phyloP scores from a whole-genome alignment of 371 early-diverging fungal genomes.

The Rhizomucor miehei region DNA sequence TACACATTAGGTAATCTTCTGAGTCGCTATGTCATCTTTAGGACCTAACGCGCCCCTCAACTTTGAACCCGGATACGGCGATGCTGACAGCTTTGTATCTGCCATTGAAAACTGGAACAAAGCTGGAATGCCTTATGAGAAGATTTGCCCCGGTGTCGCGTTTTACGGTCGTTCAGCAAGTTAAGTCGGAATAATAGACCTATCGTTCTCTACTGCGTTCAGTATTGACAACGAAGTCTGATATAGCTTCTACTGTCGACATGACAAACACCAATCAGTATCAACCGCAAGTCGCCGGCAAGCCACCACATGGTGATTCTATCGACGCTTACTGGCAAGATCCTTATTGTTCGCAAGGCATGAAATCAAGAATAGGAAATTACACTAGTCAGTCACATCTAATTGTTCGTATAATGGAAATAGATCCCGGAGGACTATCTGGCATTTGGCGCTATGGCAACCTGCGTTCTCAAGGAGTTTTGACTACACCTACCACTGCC shows the following conservation, averaged over 20 bases:
- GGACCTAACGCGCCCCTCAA: conserved; percentile 59
- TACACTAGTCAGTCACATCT: too few species aligned
- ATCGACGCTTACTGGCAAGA: conserved; percentile 22
- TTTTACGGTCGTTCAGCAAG: conserved; percentile 64
- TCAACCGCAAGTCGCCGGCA: conserved; percentile 24
- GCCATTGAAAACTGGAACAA: conserved; percentile 51
- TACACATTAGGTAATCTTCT: too few species aligned
- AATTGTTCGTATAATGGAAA: not conserved
- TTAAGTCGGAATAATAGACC: too few species aligned
- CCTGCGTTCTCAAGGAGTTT: conserved; percentile 50
- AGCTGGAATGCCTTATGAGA: conserved; percentile 55
- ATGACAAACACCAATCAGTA: conserved; percentile 28
- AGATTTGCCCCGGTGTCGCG: conserved; percentile 60
- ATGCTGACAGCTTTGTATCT: conserved; percentile 35
- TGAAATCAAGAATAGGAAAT: too few species aligned
- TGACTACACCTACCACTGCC: conserved; percentile 40
- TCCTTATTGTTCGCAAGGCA: conserved; percentile 9
- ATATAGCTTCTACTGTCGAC: conserved; percentile 24
- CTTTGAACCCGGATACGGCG: conserved; percentile 17
- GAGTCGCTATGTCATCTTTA: too few species aligned
- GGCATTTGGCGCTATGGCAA: conserved; percentile 56
- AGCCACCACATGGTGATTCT: conserved; percentile 32
- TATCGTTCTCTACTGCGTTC: too few species aligned
- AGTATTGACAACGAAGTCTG: not conserved
- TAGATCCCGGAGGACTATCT: conserved; percentile 21